Conservation (phyloP, 2,329 filamentous ascomycete species). For the Lanzia echinophila region DNA sequence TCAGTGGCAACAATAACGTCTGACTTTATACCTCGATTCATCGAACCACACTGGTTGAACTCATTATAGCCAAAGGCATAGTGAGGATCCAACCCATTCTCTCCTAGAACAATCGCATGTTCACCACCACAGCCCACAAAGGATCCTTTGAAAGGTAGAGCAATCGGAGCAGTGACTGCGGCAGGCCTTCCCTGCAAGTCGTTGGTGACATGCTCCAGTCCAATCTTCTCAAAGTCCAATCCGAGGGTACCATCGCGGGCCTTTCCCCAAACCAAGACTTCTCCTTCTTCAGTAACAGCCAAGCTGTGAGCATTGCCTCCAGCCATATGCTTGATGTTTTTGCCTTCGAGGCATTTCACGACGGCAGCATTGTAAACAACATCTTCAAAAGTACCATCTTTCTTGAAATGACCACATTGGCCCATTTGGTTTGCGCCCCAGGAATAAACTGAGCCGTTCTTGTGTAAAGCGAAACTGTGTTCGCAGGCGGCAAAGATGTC, state of each 20-base stretch:
- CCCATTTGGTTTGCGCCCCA: conserved; percentile 88
- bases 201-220: conserved; percentile 48
- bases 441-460: conserved; percentile 63
- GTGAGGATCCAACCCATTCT: conserved; percentile 52
- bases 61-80: conserved; percentile 76
- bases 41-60: conserved; percentile 72
- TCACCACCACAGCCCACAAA: conserved; percentile 60
- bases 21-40: too few species aligned
- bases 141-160: conserved; percentile 49
- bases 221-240: conserved; percentile 47
- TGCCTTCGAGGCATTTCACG: conserved; percentile 51
- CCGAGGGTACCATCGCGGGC: conserved; percentile 50
- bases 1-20: conserved; percentile 70
- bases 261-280: conserved; percentile 57
- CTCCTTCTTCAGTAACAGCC: conserved; percentile 48
- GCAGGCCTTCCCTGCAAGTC: conserved; percentile 60
- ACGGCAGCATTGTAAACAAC: conserved; percentile 63
- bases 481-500: conserved; percentile 53
- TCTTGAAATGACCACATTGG: conserved; percentile 57
- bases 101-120: conserved; percentile 64
- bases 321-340: conserved; percentile 45
- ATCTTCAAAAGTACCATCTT: conserved; percentile 56
- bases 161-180: conserved; percentile 53
- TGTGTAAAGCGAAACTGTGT: conserved; percentile 71
- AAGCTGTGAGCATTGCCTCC: conserved; percentile 51